Percentiles rank a stretch among this genome's conserved stretches.
Evolutionary conservation across 345 rosid species (phyloP).

Genomic region (Pseudoturritis turrita): DNA sequence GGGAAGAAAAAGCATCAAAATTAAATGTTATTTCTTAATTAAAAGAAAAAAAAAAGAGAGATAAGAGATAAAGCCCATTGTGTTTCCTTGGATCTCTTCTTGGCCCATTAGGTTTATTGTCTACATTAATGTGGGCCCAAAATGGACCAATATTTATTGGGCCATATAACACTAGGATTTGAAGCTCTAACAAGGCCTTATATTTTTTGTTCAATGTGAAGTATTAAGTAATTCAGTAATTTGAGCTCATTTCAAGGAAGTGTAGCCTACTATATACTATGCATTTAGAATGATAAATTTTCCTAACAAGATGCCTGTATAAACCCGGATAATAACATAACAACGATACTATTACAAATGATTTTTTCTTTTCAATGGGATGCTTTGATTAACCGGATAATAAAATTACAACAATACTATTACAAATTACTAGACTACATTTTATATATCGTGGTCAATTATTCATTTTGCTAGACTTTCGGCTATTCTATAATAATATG

Average conservation of each 20-base stretch:
- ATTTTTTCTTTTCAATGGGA: too few species aligned
- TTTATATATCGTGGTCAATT: too few species aligned
- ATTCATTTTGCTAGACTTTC: too few species aligned
- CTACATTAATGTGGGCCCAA: background rate
- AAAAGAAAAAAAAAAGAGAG: background rate
- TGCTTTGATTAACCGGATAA: too few species aligned
- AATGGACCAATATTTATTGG: background rate
- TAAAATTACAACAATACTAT: too few species aligned
- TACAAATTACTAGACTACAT: too few species aligned
- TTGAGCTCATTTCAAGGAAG: background rate
- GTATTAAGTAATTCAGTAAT: background rate
- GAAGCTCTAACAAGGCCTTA: background rate
- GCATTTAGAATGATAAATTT: background rate
- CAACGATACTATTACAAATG: too few species aligned
- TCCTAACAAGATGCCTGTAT: too few species aligned
- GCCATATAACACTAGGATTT: background rate
- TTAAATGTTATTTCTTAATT: background rate
- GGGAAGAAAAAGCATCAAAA: conserved; percentile 1
- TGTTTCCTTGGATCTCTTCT: background rate
- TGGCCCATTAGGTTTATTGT: background rate
- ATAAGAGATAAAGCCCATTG: background rate
- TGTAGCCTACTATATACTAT: background rate
- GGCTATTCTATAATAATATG: too few species aligned
- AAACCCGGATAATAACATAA: too few species aligned
- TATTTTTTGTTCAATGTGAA: background rate